Conservation (phyloP, 2,329 filamentous ascomycete genomes). For the Scedosporium boydii region DNA sequence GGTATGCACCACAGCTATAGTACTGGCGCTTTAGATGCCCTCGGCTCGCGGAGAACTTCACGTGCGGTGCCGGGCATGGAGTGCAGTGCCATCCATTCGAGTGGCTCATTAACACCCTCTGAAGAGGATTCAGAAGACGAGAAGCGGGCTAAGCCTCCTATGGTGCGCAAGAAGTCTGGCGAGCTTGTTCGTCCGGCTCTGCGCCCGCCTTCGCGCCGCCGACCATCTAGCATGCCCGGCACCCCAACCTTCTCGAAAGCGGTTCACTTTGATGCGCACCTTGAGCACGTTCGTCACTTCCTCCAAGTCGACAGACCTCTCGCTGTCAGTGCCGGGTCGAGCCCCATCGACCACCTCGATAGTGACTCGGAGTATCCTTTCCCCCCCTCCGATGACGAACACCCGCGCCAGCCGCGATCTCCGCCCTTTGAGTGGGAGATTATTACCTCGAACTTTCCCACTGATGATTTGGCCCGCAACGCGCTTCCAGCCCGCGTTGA, state of each 20-base stretch:
- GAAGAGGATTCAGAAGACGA: constrained; percentile 58
- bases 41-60: constrained; percentile 16
- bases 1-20: constrained; percentile 38
- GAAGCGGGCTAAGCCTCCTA: constrained; percentile 62
- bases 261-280: constrained; percentile 95
- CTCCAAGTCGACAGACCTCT: constrained; percentile 86
- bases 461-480: constrained; percentile 46
- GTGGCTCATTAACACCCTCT: constrained; percentile 40
- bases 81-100: constrained; percentile 35
- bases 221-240: constrained; percentile 93
- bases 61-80: constrained; percentile 50
- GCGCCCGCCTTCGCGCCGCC: constrained; percentile 64
- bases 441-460: constrained; percentile 71
- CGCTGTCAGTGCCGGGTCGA: constrained; percentile 92
- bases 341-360: constrained; percentile 80
- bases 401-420: constrained; percentile 17
- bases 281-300: constrained; percentile 95
- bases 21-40: constrained; percentile 32
- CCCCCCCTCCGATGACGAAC: constrained; percentile 9
- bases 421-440: constrained; percentile 80
- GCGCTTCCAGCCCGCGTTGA: constrained; percentile 69
- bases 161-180: constrained; percentile 96
- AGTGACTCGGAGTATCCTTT: constrained; percentile 89
- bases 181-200: constrained; percentile 91
- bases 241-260: constrained; percentile 93